Base-by-base conservation (phyloP, 1,284 basidiomycete genomes). In the Tilletia walkeri region DNA sequence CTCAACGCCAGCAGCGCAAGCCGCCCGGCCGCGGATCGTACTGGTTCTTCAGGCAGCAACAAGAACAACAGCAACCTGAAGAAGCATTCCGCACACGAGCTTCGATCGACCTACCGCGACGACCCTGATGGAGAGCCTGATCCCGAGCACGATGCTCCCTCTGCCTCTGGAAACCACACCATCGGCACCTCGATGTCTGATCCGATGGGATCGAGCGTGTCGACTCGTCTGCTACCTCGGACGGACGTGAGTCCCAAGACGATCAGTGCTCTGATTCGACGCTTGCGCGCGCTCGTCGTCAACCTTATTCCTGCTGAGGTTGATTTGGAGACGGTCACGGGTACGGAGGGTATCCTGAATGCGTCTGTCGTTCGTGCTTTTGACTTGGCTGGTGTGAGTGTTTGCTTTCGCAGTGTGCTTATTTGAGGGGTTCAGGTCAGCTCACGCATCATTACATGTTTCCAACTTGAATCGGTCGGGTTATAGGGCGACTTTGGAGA, bases 261-360 rank as follows among this genome's bases (percentile, higher is more conserved):
- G 66, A 69, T 77, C 65, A 71, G 75, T 10, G 76, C 75, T 1
- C 68, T 80, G 47, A 76, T 79, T 48, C 72, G 78, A 18, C 72
- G 79, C 47, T 68, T 76, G 12, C 72, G 68, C 16, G 69, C 72
- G 2, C 69, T 80, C n/a, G 67, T 78, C n/a, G 66, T 65, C 45
- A 59, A 72, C 50, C 74, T 79, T 38, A 71, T 80, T 47, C 72
- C 74, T 47, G 74, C 70, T 56, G 78, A 80, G 45, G 65, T 80
- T 4, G 76, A 78, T 66, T 74, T 78, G 47, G 67, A 73, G 14
- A 73, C 67, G 14, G 73, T 80, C 71, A 75, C 71, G 24, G 68
- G 70, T 12, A 34, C 72, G 7, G 78, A 79, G 38, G 79, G 77
- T 14, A 41, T 79, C 30, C 69, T 80, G 65, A 72, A 70, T 30